Evolutionary conservation across 768 basidiomycete species (phyloP).

Genomic region (Chalciporus sphaerocephalus): DNA sequence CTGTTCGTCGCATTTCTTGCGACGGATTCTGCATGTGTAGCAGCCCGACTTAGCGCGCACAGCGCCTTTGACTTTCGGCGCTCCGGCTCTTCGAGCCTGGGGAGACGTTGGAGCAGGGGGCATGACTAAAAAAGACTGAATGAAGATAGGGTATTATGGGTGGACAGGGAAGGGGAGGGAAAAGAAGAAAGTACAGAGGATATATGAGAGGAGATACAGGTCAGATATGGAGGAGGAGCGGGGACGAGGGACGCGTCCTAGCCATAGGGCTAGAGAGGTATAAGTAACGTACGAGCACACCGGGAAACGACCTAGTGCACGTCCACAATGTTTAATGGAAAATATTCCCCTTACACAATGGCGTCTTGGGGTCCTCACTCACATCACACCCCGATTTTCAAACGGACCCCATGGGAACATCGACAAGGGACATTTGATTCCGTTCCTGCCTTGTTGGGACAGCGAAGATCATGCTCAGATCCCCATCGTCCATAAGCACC

Average conservation of each 20-base stretch:
- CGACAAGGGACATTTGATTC: constrained; percentile 23
- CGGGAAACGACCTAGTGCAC: constrained; percentile 7
- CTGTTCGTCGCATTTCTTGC: constrained; percentile 88
- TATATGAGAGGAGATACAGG: constrained; percentile 3
- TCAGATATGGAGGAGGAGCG: constrained; percentile 4
- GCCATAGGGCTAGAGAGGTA: constrained; percentile 25
- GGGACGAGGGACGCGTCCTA: constrained; percentile 16
- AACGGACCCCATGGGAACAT: constrained; percentile 16
- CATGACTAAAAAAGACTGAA: constrained; percentile 34
- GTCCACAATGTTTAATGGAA: constrained; percentile 1
- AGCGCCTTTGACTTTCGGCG: constrained; percentile 74
- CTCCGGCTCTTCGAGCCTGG: constrained; percentile 41
- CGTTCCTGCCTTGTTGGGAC: constrained; percentile 15
- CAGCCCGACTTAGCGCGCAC: constrained; percentile 85
- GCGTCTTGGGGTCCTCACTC: constrained; percentile 19
- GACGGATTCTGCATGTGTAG: constrained; percentile 82
- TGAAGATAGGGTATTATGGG: constrained; percentile 10
- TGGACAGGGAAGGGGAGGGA: neutral
- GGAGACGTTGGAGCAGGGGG: constrained; percentile 40
- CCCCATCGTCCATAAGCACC: neutral
- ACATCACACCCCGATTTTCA: constrained; percentile 19
- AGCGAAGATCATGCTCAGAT: constrained; percentile 19
- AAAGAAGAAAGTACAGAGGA: constrained; percentile 2
- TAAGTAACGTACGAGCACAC: constrained; percentile 30
- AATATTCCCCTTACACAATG: constrained; percentile 1